Base-by-base conservation (phyloP, 192 early-diverging fungal species). In the Entrophospora sp. region DNA sequence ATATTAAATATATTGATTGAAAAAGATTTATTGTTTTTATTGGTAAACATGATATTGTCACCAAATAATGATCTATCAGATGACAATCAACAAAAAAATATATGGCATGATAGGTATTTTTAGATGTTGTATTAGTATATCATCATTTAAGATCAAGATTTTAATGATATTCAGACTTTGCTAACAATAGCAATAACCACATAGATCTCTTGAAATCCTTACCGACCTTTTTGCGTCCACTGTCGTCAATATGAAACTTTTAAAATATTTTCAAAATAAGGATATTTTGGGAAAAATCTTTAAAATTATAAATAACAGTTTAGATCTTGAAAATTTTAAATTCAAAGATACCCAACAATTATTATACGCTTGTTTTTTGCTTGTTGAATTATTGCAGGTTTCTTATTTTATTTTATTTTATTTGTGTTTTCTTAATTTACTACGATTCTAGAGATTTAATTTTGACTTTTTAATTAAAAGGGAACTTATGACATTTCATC, bases 1-100 rank as follows among this genome's bases (percentile, higher is more conserved):
- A 43, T 73, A 14, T 48, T 75, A 8, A 69, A 51, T 43, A 44
- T 67, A 56, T 46, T 75, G 25, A 48, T 75, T 2, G 45, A 69
- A n/a, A 65, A 78, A 38, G 77, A 78, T 43, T 70, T 63, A 2
- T 69, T 78, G 22, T 75, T 73, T 49, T 70, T 64, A 16, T 40
- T 75, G 24, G 24, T 78, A 10, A 69, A 68, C 36, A 57, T 75
- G 48, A 53, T 75, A 25, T 55, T 70, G n/a, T n/a, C n/a, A n/a
- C n/a, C n/a, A 16, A 49, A 58, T n/a, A 36, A 59, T 16, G 40
- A 12, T 34, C 2, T 22, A 16, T 14, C 5, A 45, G 35, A 62
- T 44, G 24, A 13, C 2, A 32, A 60, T 10, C 35, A 59, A 7
- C 46, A 69, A 4, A 31, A 38, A 51, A 42, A 38, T 49, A 55